Conservation (phyloP, 495 filamentous ascomycete genomes). For the Glarea lozoyensis region DNA sequence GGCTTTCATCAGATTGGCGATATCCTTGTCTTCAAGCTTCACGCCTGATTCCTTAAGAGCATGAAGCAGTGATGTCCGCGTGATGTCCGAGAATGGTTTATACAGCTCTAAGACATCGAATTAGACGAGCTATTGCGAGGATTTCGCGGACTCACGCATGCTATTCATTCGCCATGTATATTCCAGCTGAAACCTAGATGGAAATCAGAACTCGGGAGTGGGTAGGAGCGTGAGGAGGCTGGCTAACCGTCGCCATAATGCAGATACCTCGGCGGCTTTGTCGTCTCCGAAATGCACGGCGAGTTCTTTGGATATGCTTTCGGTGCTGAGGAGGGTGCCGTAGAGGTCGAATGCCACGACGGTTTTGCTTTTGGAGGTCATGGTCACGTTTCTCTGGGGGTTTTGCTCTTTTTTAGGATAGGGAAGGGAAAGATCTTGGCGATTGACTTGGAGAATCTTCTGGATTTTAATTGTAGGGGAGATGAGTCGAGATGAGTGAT, state of each 20-base stretch:
- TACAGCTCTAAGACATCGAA: constrained; percentile 40
- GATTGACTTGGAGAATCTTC: no score
- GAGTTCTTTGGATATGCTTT: constrained; percentile 50
- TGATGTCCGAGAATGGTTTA: constrained; percentile 56
- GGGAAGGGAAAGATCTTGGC: no score
- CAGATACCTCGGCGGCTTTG: constrained; percentile 44
- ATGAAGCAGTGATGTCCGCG: constrained; percentile 51
- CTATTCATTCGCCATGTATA: constrained; percentile 77
- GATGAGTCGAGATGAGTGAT: no score
- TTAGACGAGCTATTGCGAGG: background rate
- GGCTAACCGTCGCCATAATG: constrained; percentile 38
- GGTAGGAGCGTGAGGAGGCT: background rate
- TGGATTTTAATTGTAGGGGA: no score
- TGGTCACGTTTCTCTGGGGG: constrained; percentile 1
- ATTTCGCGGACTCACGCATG: constrained; percentile 48
- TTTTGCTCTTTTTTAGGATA: background rate
- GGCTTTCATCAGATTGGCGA: constrained; percentile 46
- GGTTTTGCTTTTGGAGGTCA: constrained; percentile 24
- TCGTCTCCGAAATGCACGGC: constrained; percentile 42
- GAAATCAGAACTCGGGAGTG: no score
- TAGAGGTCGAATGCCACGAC: constrained; percentile 70
- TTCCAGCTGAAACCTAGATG: constrained; percentile 63
- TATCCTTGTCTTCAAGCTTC: constrained; percentile 30
- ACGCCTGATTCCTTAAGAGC: constrained; percentile 49
- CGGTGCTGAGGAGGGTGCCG: constrained; percentile 63